Percentiles rank a stretch among this genome's conserved stretches.
phyloP scores from a whole-genome alignment of 371 early-diverging fungal species.

The Quaeritorhiza haematococci region DNA sequence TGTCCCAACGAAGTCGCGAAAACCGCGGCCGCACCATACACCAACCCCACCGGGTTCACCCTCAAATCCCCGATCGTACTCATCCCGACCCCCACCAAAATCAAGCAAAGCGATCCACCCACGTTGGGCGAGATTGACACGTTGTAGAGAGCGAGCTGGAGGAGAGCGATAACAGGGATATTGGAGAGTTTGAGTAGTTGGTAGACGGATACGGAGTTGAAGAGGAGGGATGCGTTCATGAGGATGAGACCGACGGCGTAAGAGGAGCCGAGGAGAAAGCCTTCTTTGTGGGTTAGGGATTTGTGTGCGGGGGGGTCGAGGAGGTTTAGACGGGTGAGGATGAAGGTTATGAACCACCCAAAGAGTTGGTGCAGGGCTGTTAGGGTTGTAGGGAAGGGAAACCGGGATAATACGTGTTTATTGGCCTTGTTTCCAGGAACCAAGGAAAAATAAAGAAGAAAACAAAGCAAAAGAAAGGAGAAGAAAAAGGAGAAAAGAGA shows the following conservation, averaged over 20 bases:
- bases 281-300: background rate
- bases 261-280: slow-evolving; percentile 1
- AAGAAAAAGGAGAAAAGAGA: too few species aligned
- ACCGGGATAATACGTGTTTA: too few species aligned
- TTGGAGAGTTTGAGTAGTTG: slow-evolving; percentile 17
- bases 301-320: background rate
- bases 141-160: slow-evolving; percentile 13
- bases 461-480: too few species aligned
- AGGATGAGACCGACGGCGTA: slow-evolving; percentile 14
- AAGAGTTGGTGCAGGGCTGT: slow-evolving; percentile 21
- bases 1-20: background rate
- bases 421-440: too few species aligned
- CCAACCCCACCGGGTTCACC: background rate
- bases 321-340: background rate
- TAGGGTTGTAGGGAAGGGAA: slow-evolving; percentile 16
- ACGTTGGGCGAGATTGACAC: background rate
- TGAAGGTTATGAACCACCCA: slow-evolving; percentile 10
- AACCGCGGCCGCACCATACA: background rate
- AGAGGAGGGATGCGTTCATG: slow-evolving; percentile 13
- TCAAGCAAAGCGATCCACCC: background rate
- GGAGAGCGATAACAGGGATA: slow-evolving; percentile 13
- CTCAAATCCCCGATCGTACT: background rate
- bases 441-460: too few species aligned
- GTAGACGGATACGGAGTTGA: slow-evolving; percentile 9
- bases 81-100: background rate